Evolutionary conservation across 2,329 filamentous ascomycete species (phyloP), one percentile per base, ranked within the genome.

Genomic region (Chaetoscypha palmicola): DNA sequence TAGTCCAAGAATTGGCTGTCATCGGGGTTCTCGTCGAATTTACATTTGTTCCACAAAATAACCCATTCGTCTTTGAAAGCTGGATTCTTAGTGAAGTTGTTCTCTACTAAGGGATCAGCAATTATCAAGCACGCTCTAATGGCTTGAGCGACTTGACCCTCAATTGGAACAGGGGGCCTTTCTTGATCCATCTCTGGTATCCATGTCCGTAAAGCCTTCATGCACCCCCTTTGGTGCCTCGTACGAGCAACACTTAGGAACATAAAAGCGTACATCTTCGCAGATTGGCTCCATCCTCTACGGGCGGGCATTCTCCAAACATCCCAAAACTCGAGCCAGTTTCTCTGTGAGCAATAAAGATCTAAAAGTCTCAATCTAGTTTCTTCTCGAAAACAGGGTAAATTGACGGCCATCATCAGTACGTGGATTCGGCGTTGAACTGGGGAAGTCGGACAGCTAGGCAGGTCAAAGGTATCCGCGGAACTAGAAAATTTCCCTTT

Each of bases 161-260:
- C 49, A 1, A 73, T 63, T 19, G 51, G 41, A 12, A 86, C 67
- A 0, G 66, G 63, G 1, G 73, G 71, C 1, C 67, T 49, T 57
- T 86, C 80, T 36, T 64, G 60, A 14, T 66, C 49, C 75, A 86
- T 81, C 56, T 81, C 77, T 2, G 70, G 68, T n/a, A 76, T 68
- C 57, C 73, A 74, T 48, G 66, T 70, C n/a, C 69, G 70, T 49
- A 76, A 63, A 17, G 66, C 71, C 46, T 68, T 66, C 41, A 62
- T 68, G 58, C 68, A 79, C 49, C 65, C 60, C 37, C 45, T 54
- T 44, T 68, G 62, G 50, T 74, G 64, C 0, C 61, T 54, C 0
- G 70, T 68, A 3, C 64, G 57, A 1, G 72, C 70, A 41, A 79
- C 67, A 21, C 66, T 57, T 11, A 60, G 51, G 56, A 77, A 82